Percentiles rank a stretch among this genome's conserved stretches.
These are phyloP conservation scores for Pseudohyphozyma bogoriensis DNA, from an alignment of 768 basidiomycete species.

Conservation along the genomic window DNA sequence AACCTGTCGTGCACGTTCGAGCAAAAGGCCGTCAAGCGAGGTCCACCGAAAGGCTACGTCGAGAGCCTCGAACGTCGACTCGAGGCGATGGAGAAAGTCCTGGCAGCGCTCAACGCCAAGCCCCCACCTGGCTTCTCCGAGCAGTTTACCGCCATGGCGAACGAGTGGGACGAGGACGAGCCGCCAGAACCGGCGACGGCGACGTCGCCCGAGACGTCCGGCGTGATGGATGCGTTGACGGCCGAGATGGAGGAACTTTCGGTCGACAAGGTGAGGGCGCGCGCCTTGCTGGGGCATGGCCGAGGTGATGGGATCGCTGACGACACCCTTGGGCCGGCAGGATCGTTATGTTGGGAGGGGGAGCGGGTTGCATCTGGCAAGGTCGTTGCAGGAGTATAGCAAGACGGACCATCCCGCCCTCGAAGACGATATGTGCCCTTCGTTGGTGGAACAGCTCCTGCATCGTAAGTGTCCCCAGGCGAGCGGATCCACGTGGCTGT, in stretches of 20 bases:
- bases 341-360: conserved; percentile 24
- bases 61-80: conserved; percentile 24
- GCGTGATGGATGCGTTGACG: not conserved
- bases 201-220: not conserved
- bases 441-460: conserved; percentile 5
- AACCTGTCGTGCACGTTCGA: not conserved
- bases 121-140: not conserved
- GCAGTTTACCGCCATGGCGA: not conserved
- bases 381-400: conserved; percentile 6
- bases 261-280: not conserved
- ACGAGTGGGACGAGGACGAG: not conserved
- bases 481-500: no score
- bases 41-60: conserved; percentile 25
- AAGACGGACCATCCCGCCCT: not conserved
- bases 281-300: not conserved
- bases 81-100: conserved; percentile 27
- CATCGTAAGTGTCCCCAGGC: no score
- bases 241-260: not conserved
- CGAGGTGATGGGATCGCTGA: not conserved
- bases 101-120: not conserved
- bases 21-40: not conserved
- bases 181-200: no score
- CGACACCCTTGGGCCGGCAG: not conserved
- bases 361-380: conserved; percentile 13
- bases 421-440: not conserved